Evolutionary conservation across 495 filamentous ascomycete genomes (phyloP).

Genomic region (Penicillium salamii): DNA sequence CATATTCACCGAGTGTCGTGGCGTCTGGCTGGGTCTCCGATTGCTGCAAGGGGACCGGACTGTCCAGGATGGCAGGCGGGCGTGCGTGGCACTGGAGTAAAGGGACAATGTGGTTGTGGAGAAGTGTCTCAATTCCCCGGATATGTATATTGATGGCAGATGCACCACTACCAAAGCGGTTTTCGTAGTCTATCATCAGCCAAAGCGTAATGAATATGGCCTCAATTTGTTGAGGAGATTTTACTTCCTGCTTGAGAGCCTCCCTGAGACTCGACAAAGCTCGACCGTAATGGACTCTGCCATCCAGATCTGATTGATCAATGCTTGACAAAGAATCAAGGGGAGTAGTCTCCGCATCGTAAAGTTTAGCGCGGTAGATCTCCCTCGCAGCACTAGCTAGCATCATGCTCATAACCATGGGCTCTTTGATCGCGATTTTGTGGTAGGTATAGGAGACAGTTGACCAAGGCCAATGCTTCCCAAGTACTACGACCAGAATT

Average conservation of each 20-base stretch:
- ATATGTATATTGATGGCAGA: constrained; percentile 35
- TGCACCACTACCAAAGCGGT: constrained; percentile 31
- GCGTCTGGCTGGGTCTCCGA: neutral
- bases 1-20: neutral
- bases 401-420: constrained; percentile 38
- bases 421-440: constrained; percentile 29
- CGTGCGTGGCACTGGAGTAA: constrained; percentile 13
- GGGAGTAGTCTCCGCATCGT: constrained; percentile 13
- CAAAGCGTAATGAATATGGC: constrained; percentile 35
- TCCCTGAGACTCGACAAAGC: constrained; percentile 30
- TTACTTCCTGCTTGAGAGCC: constrained; percentile 28
- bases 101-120: constrained; percentile 32
- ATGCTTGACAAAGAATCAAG: constrained; percentile 3
- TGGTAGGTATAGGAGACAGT: constrained; percentile 31
- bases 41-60: neutral
- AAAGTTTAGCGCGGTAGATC: constrained; percentile 22
- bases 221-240: constrained; percentile 26
- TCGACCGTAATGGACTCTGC: constrained; percentile 28
- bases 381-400: constrained; percentile 31
- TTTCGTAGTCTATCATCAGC: constrained; percentile 38
- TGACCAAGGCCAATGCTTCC: constrained; percentile 39
- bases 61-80: neutral
- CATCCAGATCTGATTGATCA: constrained; percentile 20
- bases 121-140: constrained; percentile 26
- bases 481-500: constrained; percentile 28